These are phyloP conservation scores for Fusarium clavum DNA, from an alignment of 2,329 filamentous ascomycete genomes.

Conservation along the genomic window DNA sequence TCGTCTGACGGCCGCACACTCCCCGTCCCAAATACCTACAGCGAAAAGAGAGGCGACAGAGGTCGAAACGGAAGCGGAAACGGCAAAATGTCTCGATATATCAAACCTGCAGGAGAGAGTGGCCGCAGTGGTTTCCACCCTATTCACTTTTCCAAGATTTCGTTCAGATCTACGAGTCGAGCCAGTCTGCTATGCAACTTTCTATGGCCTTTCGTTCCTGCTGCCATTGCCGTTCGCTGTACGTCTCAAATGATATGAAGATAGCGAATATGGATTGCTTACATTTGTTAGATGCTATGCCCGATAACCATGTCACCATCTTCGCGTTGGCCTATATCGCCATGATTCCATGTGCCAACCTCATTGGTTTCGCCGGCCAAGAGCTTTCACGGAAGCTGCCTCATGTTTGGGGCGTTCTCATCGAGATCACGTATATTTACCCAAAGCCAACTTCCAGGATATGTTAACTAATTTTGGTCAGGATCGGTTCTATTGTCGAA, in stretches of 20 bases:
- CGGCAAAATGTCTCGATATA: slow-evolving; percentile 28
- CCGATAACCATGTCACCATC: slow-evolving; percentile 56
- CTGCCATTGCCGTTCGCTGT: slow-evolving; percentile 59
- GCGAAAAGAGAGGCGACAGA: slow-evolving; percentile 22
- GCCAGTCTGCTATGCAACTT: slow-evolving; percentile 61
- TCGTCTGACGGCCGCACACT: slow-evolving; percentile 34
- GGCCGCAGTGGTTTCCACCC: slow-evolving; percentile 59
- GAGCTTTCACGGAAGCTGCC: slow-evolving; percentile 83
- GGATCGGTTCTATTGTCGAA: slow-evolving; percentile 80
- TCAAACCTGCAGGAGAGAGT: slow-evolving; percentile 56
- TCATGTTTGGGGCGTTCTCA: slow-evolving; percentile 74
- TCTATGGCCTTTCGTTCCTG: slow-evolving; percentile 63
- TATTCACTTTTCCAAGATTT: slow-evolving; percentile 57
- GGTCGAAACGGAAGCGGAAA: not conserved
- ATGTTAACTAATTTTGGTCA: slow-evolving; percentile 33
- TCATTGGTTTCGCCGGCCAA: slow-evolving; percentile 66
- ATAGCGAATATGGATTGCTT: slow-evolving; percentile 9
- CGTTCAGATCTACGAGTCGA: slow-evolving; percentile 57
- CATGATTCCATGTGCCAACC: slow-evolving; percentile 64
- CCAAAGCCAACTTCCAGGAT: not conserved
- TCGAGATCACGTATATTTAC: slow-evolving; percentile 64
- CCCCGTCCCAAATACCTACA: slow-evolving; percentile 47
- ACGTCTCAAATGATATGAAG: slow-evolving; percentile 15
- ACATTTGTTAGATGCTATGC: slow-evolving; percentile 49
- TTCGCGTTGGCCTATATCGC: slow-evolving; percentile 63